Conservation (phyloP, 768 basidiomycete genomes). For the Agaricus subrufescens region DNA sequence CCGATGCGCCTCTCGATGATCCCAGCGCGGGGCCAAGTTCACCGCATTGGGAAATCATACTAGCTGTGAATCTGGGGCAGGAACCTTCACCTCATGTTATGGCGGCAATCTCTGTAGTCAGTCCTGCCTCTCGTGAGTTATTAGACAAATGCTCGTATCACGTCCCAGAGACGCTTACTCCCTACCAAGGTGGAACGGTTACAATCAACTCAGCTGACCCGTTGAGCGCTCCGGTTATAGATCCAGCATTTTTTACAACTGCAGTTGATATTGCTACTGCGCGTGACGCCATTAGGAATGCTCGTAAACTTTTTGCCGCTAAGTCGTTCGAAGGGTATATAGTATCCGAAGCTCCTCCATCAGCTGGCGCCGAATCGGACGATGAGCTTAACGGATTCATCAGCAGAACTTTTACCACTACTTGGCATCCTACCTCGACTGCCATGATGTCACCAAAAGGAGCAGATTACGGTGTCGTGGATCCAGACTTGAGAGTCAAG, state of each 20-base stretch:
- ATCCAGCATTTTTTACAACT: slow-evolving; percentile 3
- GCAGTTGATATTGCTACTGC: slow-evolving; percentile 17
- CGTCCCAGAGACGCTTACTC: too few relatives aligned
- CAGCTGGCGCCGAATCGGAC: background rate
- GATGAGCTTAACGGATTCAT: slow-evolving; percentile 6
- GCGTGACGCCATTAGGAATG: slow-evolving; percentile 5
- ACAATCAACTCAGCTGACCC: slow-evolving; percentile 12
- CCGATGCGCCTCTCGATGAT: slow-evolving; percentile 10
- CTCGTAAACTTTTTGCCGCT: slow-evolving; percentile 1
- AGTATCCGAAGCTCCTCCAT: background rate
- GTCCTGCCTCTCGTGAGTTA: slow-evolving; percentile 11
- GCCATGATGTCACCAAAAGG: slow-evolving; percentile 10
- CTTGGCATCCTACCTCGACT: slow-evolving; percentile 6
- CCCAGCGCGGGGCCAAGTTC: slow-evolving; percentile 17
- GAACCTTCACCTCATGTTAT: too few relatives aligned
- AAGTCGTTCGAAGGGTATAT: slow-evolving; percentile 4
- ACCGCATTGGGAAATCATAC: slow-evolving; percentile 18
- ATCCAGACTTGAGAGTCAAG: too few relatives aligned
- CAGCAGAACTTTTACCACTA: background rate
- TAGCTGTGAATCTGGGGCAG: background rate
- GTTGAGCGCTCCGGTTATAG: slow-evolving; percentile 9
- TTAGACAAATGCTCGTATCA: too few relatives aligned
- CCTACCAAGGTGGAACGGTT: slow-evolving; percentile 5
- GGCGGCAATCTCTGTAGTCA: background rate
- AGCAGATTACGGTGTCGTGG: too few relatives aligned